Percentiles rank a stretch among this genome's conserved stretches.
phyloP scores from a whole-genome alignment of 139 green algal species.

The Mesostigma viride region DNA sequence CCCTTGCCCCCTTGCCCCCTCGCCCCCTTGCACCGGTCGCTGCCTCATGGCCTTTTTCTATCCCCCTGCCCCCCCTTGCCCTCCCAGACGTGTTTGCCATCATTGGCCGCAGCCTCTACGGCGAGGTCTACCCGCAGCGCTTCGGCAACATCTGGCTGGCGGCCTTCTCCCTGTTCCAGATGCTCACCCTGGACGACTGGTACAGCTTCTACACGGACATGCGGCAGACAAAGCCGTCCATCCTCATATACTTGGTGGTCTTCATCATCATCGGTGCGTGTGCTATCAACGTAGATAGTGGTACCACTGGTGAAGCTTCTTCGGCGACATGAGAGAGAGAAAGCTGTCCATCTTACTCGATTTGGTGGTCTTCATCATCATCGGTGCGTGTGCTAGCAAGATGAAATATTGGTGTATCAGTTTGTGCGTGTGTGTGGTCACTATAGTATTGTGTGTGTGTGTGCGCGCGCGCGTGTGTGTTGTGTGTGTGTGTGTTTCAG shows the following conservation, averaged over 20 bases:
- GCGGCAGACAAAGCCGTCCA: background rate
- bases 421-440: background rate
- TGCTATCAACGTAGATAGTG: no score
- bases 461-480: no score
- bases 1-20: no score
- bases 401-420: no score
- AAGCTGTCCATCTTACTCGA: background rate
- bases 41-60: no score
- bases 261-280: conserved; percentile 2
- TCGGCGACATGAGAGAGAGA: background rate
- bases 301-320: background rate
- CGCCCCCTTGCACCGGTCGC: no score
- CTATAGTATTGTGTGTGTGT: no score
- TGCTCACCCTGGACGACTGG: background rate
- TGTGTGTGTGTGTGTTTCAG: no score
- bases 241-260: background rate
- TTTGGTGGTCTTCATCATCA: background rate
- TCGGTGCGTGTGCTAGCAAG: background rate
- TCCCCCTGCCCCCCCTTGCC: no score
- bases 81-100: conserved; percentile 5
- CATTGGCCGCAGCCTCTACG: background rate
- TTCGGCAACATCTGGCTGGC: background rate
- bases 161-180: background rate
- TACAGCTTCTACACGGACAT: background rate
- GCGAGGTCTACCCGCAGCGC: background rate